A percentile compares a stretch with the other conserved stretches of the same genome.
Evolutionary conservation across 176 grass and related monocot species (phyloP).

Genomic region (Hordeum vulgare): DNA sequence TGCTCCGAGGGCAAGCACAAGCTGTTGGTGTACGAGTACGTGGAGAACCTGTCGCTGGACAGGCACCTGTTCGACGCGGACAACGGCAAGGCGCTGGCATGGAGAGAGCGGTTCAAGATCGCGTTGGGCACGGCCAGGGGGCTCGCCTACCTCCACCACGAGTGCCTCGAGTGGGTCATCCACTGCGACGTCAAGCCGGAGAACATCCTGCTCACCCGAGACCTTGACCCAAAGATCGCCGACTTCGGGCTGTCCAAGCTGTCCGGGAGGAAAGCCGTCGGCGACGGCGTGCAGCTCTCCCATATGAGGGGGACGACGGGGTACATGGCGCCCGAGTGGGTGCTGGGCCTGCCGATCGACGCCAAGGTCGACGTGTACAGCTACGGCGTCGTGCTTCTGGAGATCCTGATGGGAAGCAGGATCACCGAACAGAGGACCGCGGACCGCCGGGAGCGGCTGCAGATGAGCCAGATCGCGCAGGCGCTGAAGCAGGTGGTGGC

Average conservation of each 20-base stretch:
- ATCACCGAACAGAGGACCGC: background rate
- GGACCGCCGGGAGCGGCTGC: background rate
- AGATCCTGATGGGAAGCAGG: constrained; percentile 26
- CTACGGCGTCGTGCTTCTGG: constrained; percentile 28
- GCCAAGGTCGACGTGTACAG: background rate
- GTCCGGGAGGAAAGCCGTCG: background rate
- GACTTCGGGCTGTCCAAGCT: constrained; percentile 24
- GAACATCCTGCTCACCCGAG: background rate
- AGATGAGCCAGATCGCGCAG: background rate
- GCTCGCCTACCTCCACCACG: constrained; percentile 45
- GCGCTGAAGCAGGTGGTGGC: background rate
- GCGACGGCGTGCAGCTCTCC: background rate
- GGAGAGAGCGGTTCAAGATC: constrained; percentile 36
- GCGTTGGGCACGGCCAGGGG: background rate
- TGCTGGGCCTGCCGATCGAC: background rate
- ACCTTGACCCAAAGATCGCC: background rate
- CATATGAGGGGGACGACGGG: constrained; percentile 42
- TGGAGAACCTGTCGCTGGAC: constrained; percentile 49
- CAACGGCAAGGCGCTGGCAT: background rate
- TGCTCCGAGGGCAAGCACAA: constrained; percentile 37
- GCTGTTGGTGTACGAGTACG: constrained; percentile 49
- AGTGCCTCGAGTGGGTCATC: constrained; percentile 54
- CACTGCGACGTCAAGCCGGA: constrained; percentile 12
- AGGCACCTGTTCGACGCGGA: constrained; percentile 26
- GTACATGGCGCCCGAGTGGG: constrained; percentile 22